A percentile compares a stretch with the other conserved stretches of the same genome.
Conservation (phyloP, 495 filamentous ascomycete genomes). For the Viridothelium virens region DNA sequence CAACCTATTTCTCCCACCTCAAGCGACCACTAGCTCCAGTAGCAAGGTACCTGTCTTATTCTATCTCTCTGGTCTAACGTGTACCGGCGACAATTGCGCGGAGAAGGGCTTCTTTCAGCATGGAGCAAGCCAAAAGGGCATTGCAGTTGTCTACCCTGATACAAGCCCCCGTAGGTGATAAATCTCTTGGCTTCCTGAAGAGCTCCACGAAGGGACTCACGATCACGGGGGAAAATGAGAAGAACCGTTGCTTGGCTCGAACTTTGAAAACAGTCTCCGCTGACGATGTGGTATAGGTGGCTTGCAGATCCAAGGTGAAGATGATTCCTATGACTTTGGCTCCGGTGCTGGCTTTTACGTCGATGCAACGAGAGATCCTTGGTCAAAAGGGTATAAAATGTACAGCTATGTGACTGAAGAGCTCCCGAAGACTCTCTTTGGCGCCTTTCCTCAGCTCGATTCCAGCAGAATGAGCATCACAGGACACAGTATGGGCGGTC, state of each 20-base stretch:
- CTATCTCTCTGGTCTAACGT: conserved; percentile 91
- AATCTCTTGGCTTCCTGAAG: background rate
- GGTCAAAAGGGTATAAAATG: conserved; percentile 74
- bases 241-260: background rate
- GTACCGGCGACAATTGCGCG: conserved; percentile 88
- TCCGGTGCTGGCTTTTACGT: conserved; percentile 90
- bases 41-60: conserved; percentile 70
- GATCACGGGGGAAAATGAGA: background rate
- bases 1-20: conserved; percentile 60
- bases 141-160: conserved; percentile 89
- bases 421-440: conserved; percentile 68
- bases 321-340: conserved; percentile 85
- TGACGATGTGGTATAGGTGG: conserved; percentile 43
- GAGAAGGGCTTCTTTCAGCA: conserved; percentile 97
- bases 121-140: conserved; percentile 62
- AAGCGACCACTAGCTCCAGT: conserved; percentile 39
- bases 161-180: conserved; percentile 69
- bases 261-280: background rate
- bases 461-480: conserved; percentile 62
- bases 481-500: conserved; percentile 94
- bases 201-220: background rate
- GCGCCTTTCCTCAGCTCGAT: conserved; percentile 56
- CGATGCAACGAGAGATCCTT: conserved; percentile 73
- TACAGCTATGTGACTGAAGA: conserved; percentile 81
- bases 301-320: conserved; percentile 67